Conservation (phyloP, 345 rosid species). For the Melaleuca quinquenervia region DNA sequence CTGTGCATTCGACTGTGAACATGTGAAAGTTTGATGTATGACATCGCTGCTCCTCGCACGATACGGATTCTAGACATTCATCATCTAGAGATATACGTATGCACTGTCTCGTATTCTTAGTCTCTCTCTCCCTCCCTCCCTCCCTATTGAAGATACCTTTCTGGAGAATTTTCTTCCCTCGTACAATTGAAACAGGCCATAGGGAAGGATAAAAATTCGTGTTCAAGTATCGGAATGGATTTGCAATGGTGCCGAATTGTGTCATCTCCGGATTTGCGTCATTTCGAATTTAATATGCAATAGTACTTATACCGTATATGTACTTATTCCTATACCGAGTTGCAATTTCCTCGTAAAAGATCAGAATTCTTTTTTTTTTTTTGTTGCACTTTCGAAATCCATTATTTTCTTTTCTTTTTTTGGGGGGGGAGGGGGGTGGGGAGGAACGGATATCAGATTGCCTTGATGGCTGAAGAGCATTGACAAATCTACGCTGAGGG, state of each 20-base stretch:
- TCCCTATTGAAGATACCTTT: not conserved
- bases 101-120: not conserved
- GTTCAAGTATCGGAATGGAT: not conserved
- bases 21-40: not conserved
- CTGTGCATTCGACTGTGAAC: fast-evolving
- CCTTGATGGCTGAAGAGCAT: not conserved
- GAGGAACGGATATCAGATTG: too few species aligned
- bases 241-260: not conserved
- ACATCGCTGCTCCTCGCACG: too few species aligned
- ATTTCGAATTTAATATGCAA: not conserved
- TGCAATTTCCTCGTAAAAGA: not conserved
- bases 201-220: not conserved
- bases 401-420: not conserved
- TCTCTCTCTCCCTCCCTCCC: not conserved
- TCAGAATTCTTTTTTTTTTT: not conserved
- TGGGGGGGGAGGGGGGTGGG: too few species aligned
- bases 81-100: not conserved
- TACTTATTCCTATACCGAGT: too few species aligned
- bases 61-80: too few species aligned
- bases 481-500: not conserved
- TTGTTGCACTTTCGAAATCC: not conserved
- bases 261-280: fast-evolving
- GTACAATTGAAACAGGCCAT: not conserved
- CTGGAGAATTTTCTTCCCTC: not conserved
- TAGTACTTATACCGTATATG: not conserved